Evolutionary conservation across 192 early-diverging fungal genomes (phyloP).

Genomic region (Chytriomyces sp.): DNA sequence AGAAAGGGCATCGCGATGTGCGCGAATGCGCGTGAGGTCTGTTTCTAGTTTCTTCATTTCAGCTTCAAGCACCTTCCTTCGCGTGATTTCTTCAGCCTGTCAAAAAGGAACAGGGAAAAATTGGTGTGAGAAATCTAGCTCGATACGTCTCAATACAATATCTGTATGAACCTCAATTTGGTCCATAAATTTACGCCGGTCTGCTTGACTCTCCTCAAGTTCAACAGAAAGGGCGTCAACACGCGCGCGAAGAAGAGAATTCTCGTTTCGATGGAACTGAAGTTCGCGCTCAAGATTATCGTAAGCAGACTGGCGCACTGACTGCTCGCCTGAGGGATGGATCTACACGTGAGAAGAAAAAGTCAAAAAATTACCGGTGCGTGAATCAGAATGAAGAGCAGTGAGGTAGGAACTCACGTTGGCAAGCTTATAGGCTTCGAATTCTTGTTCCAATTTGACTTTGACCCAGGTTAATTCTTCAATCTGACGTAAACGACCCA

Average conservation of each 20-base stretch:
- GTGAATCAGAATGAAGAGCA: neutral
- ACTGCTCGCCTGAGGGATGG: constrained; percentile 25
- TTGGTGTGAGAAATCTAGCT: too few species aligned
- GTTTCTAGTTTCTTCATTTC: constrained; percentile 49
- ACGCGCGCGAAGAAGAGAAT: constrained; percentile 36
- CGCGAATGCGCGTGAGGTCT: constrained; percentile 47
- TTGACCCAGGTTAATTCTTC: constrained; percentile 34
- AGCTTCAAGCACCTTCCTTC: constrained; percentile 44
- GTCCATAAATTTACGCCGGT: constrained; percentile 47
- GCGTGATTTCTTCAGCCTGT: constrained; percentile 40
- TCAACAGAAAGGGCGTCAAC: constrained; percentile 37
- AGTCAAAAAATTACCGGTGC: neutral
- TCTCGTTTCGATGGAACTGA: constrained; percentile 32
- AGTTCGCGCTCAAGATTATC: constrained; percentile 40
- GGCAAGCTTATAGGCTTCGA: constrained; percentile 32
- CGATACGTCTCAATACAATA: too few species aligned
- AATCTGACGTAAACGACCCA: constrained; percentile 39
- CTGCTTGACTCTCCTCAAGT: constrained; percentile 32
- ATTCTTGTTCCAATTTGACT: constrained; percentile 26
- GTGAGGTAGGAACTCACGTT: neutral
- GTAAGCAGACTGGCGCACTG: constrained; percentile 25
- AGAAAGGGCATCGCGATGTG: constrained; percentile 46
- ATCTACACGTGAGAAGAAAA: neutral
- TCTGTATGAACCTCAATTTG: constrained; percentile 36
- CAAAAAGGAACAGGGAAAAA: neutral